phyloP scores from a whole-genome alignment of 2,329 filamentous ascomycete genomes.

The Zymoseptoria ardabiliae region DNA sequence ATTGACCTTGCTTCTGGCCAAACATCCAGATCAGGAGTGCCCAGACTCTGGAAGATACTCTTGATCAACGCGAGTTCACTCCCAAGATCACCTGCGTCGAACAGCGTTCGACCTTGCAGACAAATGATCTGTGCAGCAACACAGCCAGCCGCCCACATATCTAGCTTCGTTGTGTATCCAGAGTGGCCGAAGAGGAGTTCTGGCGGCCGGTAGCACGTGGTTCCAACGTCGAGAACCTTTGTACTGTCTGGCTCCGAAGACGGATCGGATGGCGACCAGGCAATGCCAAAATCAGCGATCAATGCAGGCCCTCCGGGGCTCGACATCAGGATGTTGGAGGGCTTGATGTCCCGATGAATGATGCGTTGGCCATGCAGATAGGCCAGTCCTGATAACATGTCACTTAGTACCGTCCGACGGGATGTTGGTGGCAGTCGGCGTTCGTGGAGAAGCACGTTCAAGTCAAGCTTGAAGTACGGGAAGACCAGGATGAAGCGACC shows the following conservation, averaged over 20 bases:
- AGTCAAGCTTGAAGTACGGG: conserved; percentile 70
- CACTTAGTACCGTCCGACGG: conserved; percentile 49
- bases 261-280: conserved; percentile 61
- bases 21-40: conserved; percentile 68
- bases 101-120: conserved; percentile 55
- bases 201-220: conserved; percentile 81
- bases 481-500: conserved; percentile 73
- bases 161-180: conserved; percentile 63
- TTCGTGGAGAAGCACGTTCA: conserved; percentile 57
- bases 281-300: conserved; percentile 86
- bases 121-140: conserved; percentile 70
- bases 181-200: conserved; percentile 82
- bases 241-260: conserved; percentile 54
- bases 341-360: conserved; percentile 90
- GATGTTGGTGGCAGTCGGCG: conserved; percentile 21
- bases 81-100: conserved; percentile 82
- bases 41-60: conserved; percentile 86
- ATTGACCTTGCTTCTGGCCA: conserved; percentile 74
- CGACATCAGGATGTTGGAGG: conserved; percentile 60
- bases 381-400: conserved; percentile 63
- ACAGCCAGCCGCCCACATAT: conserved; percentile 84
- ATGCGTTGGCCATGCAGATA: conserved; percentile 69
- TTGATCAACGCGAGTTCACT: conserved; percentile 86
- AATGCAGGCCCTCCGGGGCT: conserved; percentile 59
- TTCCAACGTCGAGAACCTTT: conserved; percentile 91